A percentile compares a stretch with the other conserved stretches of the same genome.
Evolutionary conservation across 441 rosid species (phyloP).

Genomic region (Erodium trifolium): DNA sequence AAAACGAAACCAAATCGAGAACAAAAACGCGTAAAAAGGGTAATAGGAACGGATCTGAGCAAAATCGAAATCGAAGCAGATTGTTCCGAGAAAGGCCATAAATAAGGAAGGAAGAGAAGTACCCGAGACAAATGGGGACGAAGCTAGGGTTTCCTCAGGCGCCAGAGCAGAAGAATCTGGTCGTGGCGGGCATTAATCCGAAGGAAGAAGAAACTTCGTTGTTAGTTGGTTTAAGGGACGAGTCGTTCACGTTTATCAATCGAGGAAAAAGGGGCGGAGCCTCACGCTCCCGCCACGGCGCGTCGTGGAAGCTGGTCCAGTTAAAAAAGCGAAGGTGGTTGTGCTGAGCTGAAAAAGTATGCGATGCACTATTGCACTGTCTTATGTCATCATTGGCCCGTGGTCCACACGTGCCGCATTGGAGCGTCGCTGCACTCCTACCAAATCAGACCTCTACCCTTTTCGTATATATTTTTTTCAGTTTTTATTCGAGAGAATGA

Average conservation of each 20-base stretch:
- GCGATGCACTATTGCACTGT: neutral
- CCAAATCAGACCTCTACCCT: too few species aligned
- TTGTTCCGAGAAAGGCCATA: too few species aligned
- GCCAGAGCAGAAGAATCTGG: slow-evolving; percentile 4
- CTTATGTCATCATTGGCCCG: neutral
- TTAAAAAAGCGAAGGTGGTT: neutral
- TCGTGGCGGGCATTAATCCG: slow-evolving; percentile 14
- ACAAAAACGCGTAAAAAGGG: neutral
- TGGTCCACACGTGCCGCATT: neutral
- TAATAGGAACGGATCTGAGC: slow-evolving; percentile 24
- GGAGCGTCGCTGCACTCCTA: too few species aligned
- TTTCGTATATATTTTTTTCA: too few species aligned
- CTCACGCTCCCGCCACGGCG: slow-evolving; percentile 16
- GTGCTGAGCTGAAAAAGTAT: too few species aligned
- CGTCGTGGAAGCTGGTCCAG: neutral
- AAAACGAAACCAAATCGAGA: too few species aligned
- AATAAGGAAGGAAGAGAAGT: neutral
- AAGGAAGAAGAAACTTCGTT: slow-evolving; percentile 1
- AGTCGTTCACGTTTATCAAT: slow-evolving; percentile 16
- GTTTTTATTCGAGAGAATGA: too few species aligned
- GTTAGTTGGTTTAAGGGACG: slow-evolving; percentile 13
- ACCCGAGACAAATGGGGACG: slow-evolving; percentile 33
- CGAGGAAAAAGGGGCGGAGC: neutral
- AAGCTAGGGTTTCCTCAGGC: slow-evolving; percentile 33
- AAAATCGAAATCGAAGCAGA: neutral